These are phyloP conservation scores for Senna tora DNA, from an alignment of 306 rosid genomes.

Conservation along the genomic window DNA sequence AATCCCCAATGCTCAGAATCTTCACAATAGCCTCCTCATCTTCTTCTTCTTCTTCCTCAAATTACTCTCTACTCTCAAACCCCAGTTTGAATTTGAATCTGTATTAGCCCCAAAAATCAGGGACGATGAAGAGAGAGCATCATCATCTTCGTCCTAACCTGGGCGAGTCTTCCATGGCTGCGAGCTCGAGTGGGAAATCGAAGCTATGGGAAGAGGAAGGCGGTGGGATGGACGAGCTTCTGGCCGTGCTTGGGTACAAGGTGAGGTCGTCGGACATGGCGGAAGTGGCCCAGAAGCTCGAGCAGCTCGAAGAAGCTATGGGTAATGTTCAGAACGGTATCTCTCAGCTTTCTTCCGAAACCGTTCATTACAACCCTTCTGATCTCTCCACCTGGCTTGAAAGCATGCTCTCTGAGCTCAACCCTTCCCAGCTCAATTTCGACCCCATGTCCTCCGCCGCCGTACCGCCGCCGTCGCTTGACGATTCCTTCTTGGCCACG, in stretches of 20 bases:
- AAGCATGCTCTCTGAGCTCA: constrained; percentile 64
- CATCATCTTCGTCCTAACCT: constrained; percentile 35
- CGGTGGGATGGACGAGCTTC: constrained; percentile 82
- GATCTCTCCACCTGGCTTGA: constrained; percentile 79
- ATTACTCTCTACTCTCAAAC: not conserved
- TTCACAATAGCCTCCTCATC: constrained; percentile 11
- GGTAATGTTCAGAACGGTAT: constrained; percentile 56
- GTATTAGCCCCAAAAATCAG: constrained; percentile 23
- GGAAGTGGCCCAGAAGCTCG: constrained; percentile 80
- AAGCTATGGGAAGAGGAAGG: constrained; percentile 71
- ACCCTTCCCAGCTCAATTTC: constrained; percentile 53
- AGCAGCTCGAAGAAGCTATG: constrained; percentile 82
- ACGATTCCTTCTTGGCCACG: constrained; percentile 49
- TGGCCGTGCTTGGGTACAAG: constrained; percentile 86
- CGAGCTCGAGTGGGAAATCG: constrained; percentile 46
- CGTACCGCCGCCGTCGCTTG: constrained; percentile 18
- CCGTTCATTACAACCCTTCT: constrained; percentile 79
- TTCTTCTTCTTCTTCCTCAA: not conserved
- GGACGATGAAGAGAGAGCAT: constrained; percentile 80
- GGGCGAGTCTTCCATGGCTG: constrained; percentile 41
- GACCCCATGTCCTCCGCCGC: constrained; percentile 38
- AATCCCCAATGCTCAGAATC: constrained; percentile 49
- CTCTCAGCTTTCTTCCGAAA: constrained; percentile 57
- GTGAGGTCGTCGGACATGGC: constrained; percentile 83
- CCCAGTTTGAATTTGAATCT: not conserved